Base-by-base conservation (phyloP, 164 flowering plant species). In the Hamamelis virginiana region DNA sequence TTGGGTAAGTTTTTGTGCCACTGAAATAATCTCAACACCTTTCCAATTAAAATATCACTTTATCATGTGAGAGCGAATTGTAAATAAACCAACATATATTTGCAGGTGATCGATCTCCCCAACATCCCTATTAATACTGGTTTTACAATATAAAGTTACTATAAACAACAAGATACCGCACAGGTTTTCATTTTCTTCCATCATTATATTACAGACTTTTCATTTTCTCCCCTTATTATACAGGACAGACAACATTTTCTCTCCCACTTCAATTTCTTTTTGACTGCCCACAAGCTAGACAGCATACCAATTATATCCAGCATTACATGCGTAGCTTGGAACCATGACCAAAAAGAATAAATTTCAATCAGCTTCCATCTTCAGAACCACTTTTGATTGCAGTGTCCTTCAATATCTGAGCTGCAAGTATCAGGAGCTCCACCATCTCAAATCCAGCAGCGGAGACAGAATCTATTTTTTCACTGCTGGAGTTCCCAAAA, bases 381-480 rank as follows among this genome's bases (percentile, higher is more conserved):
- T 28, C 25, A 15, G 69, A 56, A 66, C 62, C 26, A n/a, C 45
- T 61, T 68, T 22, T 33, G 4, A 55, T 69, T 15, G 69, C 38
- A 14, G 38, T 68, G n/a, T 80, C 89, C 75, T 78, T 87, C 72
- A 86, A 65, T 50, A 75, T 60, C 77, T 90, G 84, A 69, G 96
- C 86, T 19, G 94, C 97, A 50, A 93, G 75, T 51, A 86, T 76
- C 52, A 93, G 61, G 38, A 91, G 95, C 76, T 96, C 98, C 76
- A 90, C 95, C 98, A 96, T 93, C 82, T 96, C 99, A 71, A 90
- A 75, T 58, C 97, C 99, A 41, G 94, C 96, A 62, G 95, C 92
- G 71, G 92, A 85, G 58, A 96, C 92, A 33, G 77, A 58, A 71
- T 91, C 97, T 15, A 82, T 67, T 75, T 85, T 91, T 65, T 80